Evolutionary conservation across 495 filamentous ascomycete species (phyloP).

Genomic region (Arthonia radiata): DNA sequence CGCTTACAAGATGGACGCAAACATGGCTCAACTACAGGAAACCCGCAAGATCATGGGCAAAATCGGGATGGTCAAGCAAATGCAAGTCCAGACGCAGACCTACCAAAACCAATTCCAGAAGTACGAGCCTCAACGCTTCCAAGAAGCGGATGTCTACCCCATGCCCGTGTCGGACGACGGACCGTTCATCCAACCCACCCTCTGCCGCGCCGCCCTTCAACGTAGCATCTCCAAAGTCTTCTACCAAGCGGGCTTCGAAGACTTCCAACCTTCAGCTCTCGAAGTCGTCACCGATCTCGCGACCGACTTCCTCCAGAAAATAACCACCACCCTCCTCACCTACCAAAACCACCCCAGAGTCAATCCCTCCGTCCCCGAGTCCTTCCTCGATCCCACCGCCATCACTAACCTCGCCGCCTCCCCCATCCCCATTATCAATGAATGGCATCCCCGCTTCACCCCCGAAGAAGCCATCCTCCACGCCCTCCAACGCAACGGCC

Average conservation of each 20-base stretch:
- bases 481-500: constrained; percentile 54
- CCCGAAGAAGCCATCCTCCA: constrained; percentile 73
- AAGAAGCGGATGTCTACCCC: constrained; percentile 59
- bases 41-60: constrained; percentile 90
- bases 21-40: constrained; percentile 89
- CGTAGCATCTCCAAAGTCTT: constrained; percentile 83
- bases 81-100: constrained; percentile 96
- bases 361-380: constrained; percentile 10
- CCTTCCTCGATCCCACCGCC: constrained; percentile 5
- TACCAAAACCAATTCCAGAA: constrained; percentile 97
- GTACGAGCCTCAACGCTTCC: constrained; percentile 78
- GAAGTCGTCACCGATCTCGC: constrained; percentile 81
- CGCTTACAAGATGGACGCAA: constrained; percentile 60
- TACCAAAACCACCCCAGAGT: constrained; percentile 62
- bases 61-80: constrained; percentile 94
- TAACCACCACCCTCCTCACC: constrained; percentile 49
- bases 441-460: constrained; percentile 42
- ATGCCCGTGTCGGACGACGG: constrained; percentile 73
- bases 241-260: constrained; percentile 92
- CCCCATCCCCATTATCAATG: constrained; percentile 1
- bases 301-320: constrained; percentile 65
- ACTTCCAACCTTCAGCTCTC: constrained; percentile 82
- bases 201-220: constrained; percentile 61
- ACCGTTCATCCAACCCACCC: constrained; percentile 55
- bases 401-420: neutral